phyloP scores from a whole-genome alignment of 768 basidiomycete species.

The Fistulinella prunicolor region DNA sequence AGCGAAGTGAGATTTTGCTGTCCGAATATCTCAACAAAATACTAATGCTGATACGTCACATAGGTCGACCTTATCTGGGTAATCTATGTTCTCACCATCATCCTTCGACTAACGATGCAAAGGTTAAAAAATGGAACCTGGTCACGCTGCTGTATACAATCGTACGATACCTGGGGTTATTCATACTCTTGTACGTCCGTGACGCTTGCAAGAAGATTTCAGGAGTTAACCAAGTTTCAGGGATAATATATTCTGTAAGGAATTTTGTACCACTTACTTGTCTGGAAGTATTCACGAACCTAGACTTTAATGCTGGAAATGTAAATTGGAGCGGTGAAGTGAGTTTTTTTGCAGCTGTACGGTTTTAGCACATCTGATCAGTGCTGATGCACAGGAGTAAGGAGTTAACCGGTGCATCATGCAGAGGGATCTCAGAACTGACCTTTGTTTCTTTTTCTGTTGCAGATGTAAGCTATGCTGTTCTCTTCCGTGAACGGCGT shows the following conservation, averaged over 20 bases:
- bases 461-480: constrained; percentile 11
- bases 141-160: constrained; percentile 17
- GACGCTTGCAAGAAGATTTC: background rate
- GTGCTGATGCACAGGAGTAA: constrained; percentile 9
- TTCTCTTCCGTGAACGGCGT: background rate
- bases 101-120: background rate
- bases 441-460: background rate
- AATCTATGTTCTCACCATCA: background rate
- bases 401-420: background rate
- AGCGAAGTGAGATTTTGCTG: constrained; percentile 7
- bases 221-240: constrained; percentile 4
- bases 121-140: constrained; percentile 16
- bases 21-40: background rate
- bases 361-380: background rate
- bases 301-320: constrained; percentile 2
- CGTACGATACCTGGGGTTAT: constrained; percentile 19
- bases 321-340: constrained; percentile 10
- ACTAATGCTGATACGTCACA: background rate
- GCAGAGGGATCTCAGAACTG: too few species aligned
- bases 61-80: constrained; percentile 23
- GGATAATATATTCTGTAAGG: constrained; percentile 10
- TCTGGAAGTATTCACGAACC: background rate
- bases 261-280: background rate
- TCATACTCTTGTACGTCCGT: constrained; percentile 9
- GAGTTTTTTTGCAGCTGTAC: background rate